Percentiles rank a stretch among this genome's conserved stretches.
Conservation (phyloP, 768 basidiomycete genomes). For the Epithele typhae region DNA sequence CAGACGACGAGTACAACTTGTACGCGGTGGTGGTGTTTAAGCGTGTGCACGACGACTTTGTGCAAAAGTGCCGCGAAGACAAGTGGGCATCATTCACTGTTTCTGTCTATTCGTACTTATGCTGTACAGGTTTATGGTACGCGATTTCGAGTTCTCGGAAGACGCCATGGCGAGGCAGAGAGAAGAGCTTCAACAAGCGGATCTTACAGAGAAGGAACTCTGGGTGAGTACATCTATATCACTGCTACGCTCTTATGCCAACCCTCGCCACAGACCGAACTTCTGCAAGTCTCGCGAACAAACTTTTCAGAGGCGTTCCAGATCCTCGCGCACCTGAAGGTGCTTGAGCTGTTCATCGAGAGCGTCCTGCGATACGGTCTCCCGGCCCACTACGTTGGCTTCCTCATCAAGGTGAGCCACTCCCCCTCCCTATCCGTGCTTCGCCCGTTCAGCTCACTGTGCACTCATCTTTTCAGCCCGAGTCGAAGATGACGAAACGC, state of each 20-base stretch:
- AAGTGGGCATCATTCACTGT: conserved; percentile 51
- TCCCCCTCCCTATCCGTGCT: no score
- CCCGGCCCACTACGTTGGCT: conserved; percentile 84
- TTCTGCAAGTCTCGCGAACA: conserved; percentile 83
- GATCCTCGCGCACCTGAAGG: conserved; percentile 88
- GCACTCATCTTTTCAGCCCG: conserved; percentile 54
- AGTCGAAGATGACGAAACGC: conserved; percentile 79
- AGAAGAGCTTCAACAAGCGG: conserved; percentile 75
- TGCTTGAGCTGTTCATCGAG: conserved; percentile 88
- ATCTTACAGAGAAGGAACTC: conserved; percentile 88
- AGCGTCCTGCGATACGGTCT: conserved; percentile 94
- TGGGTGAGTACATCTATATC: conserved; percentile 62
- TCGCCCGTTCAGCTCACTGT: background rate
- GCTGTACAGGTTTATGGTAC: conserved; percentile 73
- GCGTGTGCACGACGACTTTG: conserved; percentile 86
- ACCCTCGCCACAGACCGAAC: conserved; percentile 63
- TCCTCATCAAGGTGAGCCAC: conserved; percentile 67
- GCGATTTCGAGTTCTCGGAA: conserved; percentile 92
- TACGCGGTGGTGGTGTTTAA: conserved; percentile 87
- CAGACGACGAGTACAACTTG: conserved; percentile 87
- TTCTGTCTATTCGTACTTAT: no score
- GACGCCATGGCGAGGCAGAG: conserved; percentile 74
- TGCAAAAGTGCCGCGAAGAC: conserved; percentile 91
- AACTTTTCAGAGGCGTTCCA: conserved; percentile 98
- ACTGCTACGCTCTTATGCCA: background rate